Evolutionary conservation across 306 rosid species (phyloP), one percentile per base, ranked within the genome.

Genomic region (Fragaria iinumae): DNA sequence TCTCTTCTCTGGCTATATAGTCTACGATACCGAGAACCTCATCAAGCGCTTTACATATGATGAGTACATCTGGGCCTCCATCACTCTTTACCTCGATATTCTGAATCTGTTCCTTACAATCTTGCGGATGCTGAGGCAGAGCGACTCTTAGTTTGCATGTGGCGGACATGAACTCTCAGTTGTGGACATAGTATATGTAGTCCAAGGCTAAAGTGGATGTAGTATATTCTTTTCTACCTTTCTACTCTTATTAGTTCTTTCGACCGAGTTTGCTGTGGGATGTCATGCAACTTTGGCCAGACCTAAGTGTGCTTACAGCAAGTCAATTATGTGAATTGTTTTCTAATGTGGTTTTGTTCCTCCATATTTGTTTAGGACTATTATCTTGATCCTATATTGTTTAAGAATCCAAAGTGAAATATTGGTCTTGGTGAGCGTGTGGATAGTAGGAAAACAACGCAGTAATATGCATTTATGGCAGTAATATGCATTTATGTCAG

Each of bases 31-130:
- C 0, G 91, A 90, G 81, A 89, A 92, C 79, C 90, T 94, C 71
- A 94, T 94, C 83, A 92, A 94, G 85, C 94, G 97, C 57, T 90
- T 89, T 72, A 90, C 96, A 0, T 91, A 94, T 45, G 98, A 94
- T 16, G 91, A 90, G 76, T 92, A 94, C 85, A 94, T 94, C 67
- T 95, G 96, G 83, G 98, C 98, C 72, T 89, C 98, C 3, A 85
- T 94, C 72, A 89, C 95, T 39, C 98, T 92, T 57, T 92, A 94
- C 76, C 91, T 94, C 21, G 97, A 94, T 80, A 85, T 94, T 34
- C 88, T 94, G 71, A 94, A 94, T 88, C 87, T 94, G 72, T 94
- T 94, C 84, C 95, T 94, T 34, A 47, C 94, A 75, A 94, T 94
- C 81, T 77, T 94, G 89, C 88, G 97, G 87, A 74, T 94, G 88